Conservation (phyloP, 345 rosid species). For the Eucalyptus cloeziana region DNA sequence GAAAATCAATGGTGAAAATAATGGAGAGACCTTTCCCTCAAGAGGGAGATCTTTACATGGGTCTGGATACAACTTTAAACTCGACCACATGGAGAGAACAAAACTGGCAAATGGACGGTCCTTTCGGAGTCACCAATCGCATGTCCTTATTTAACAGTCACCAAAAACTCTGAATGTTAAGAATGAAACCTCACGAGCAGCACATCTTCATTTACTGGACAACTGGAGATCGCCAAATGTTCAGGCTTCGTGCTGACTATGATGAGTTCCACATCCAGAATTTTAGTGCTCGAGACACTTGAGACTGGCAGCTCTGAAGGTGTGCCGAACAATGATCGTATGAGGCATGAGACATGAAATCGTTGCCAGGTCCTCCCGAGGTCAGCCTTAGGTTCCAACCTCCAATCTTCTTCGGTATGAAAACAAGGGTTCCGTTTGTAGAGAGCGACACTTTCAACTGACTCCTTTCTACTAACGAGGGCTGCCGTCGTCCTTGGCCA, state of each 20-base stretch:
- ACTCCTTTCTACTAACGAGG: not conserved
- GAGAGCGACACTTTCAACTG: not conserved
- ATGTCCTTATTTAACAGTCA: not conserved
- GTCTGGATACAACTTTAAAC: not conserved
- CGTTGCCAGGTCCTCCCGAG: not conserved
- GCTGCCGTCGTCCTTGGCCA: not conserved
- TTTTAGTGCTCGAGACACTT: not conserved
- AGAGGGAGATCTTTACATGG: not conserved
- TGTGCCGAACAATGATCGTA: not conserved
- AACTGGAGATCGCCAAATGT: not conserved
- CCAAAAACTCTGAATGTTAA: not conserved
- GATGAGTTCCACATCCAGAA: not conserved
- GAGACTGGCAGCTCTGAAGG: not conserved
- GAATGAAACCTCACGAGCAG: not conserved
- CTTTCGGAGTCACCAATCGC: not conserved
- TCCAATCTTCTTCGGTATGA: not conserved
- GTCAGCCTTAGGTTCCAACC: not conserved
- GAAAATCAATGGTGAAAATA: not conserved
- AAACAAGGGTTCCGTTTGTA: accelerated
- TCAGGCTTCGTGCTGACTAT: not conserved
- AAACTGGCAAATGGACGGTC: not conserved
- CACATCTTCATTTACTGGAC: accelerated
- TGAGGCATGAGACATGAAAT: not conserved
- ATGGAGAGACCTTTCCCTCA: not conserved
- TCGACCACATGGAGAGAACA: not conserved